Percentiles rank a stretch among this genome's conserved stretches.
Conservation (phyloP, 768 basidiomycete genomes). For the Cyclocybe cylindracea region DNA sequence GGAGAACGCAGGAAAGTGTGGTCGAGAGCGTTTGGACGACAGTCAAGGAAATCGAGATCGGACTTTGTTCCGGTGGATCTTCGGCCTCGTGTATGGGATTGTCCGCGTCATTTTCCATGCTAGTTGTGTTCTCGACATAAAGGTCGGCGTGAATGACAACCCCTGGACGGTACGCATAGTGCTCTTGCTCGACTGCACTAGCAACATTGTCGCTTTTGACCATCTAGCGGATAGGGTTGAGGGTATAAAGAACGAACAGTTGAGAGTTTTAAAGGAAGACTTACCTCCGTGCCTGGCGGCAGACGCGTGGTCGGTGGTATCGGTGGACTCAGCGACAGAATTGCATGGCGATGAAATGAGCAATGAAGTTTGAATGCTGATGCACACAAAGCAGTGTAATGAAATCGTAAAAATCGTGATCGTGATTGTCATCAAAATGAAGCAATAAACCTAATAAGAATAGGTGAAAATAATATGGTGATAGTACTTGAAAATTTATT, state of each 20-base stretch:
- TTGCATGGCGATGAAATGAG: not conserved
- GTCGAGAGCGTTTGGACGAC: constrained; percentile 13
- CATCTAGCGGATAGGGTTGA: too few relatives aligned
- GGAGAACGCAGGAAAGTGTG: constrained; percentile 16
- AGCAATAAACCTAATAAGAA: not conserved
- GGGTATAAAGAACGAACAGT: too few relatives aligned
- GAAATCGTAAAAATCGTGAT: not conserved
- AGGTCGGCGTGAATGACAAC: too few relatives aligned
- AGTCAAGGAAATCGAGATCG: constrained; percentile 6
- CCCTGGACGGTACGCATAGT: too few relatives aligned
- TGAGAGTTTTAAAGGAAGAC: too few relatives aligned
- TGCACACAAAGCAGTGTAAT: not conserved
- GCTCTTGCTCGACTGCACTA: too few relatives aligned
- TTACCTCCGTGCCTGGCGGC: too few relatives aligned
- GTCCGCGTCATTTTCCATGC: too few relatives aligned
- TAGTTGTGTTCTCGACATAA: too few relatives aligned
- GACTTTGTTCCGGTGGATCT: not conserved
- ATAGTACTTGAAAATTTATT: not conserved
- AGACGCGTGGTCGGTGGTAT: too few relatives aligned
- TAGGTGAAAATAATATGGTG: not conserved
- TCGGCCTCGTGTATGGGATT: too few relatives aligned
- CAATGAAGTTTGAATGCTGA: not conserved
- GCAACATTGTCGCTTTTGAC: too few relatives aligned
- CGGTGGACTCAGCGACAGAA: not conserved
- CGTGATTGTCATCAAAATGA: constrained; percentile 8